phyloP scores from a whole-genome alignment of 805 yeast genomes.

The Starmerella sp. region DNA sequence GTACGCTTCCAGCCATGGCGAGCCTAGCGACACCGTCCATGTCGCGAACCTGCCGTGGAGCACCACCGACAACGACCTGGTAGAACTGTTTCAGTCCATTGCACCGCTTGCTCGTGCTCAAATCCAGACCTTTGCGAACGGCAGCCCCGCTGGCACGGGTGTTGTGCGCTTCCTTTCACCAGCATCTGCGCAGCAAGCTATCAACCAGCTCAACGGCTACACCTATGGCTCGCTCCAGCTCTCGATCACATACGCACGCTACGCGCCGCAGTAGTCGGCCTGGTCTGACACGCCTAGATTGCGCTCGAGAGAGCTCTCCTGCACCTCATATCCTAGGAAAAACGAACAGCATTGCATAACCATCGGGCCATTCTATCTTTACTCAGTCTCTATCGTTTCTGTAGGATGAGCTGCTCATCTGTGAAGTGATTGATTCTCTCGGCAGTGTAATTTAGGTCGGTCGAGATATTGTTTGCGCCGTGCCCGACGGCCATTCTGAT shows the following conservation, averaged over 20 bases:
- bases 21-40: conserved; percentile 48
- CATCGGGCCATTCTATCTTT: neutral
- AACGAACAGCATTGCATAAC: neutral
- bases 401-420: neutral
- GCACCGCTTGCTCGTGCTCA: conserved; percentile 71
- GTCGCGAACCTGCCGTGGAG: conserved; percentile 79
- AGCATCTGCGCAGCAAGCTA: conserved; percentile 62
- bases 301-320: neutral
- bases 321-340: neutral
- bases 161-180: conserved; percentile 62
- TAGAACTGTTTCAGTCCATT: conserved; percentile 73
- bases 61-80: conserved; percentile 74
- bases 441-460: no score
- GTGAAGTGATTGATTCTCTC: neutral
- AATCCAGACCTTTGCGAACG: conserved; percentile 48
- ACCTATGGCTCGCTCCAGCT: conserved; percentile 74
- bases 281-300: neutral
- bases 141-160: conserved; percentile 73
- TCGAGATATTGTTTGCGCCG: no score
- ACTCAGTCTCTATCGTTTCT: neutral
- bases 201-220: conserved; percentile 64
- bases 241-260: conserved; percentile 54
- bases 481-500: no score
- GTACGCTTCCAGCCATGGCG: conserved; percentile 52
- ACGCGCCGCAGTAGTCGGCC: conserved; percentile 12